Base-by-base conservation (phyloP, 1,139 yeast species). In the Sugiyamaella neomexicana region DNA sequence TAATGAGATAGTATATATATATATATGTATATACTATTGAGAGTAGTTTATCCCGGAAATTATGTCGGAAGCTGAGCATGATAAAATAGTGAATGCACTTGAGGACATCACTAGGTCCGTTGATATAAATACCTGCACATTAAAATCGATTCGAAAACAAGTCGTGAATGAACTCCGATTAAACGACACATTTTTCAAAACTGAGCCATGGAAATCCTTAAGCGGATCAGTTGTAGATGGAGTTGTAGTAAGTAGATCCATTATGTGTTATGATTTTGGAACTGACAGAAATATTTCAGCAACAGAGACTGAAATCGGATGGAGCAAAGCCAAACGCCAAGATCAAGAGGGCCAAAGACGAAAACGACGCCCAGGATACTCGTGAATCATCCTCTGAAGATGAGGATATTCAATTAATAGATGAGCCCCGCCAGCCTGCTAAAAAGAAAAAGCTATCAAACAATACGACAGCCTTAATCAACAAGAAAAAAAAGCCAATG, bases 151-250 rank as follows among this genome's bases (percentile, higher is more conserved):
- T 16, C 56, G 67, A 12, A 38, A 42, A 8, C 50, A 32, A 8
- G 68, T 64, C 6, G 60, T 53, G 20, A 36, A 41, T 9, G 45
- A 55, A 37, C 53, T 63, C 16, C 54, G 50, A n/a, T 56, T 65
- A 16, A 58, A 46, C 1, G 42, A 34, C 5, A 63, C 53, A 12
- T 64, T 62, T 39, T 62, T 65, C 50, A 58, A 54, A 23, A 16
- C 34, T 4, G 56, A 27, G 13, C 51, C 45, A 4, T 65, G 68
- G 68, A 59, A 53, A 42, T 43, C 45, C n/a, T 31, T 50, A 38
- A 56, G 63, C 16, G 53, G 54, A n/a, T 45, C 54, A 13, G 31
- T 63, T 12, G 61, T 62, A 10, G 61, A 62, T 25, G 39, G 44
- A 17, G 58, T 58, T 7, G 41, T 62, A 44, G 62, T 58, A 12